Evolutionary conservation across 305 asterid species (phyloP), one percentile per base, ranked within the genome.

Genomic region (Fraxinus greggii): DNA sequence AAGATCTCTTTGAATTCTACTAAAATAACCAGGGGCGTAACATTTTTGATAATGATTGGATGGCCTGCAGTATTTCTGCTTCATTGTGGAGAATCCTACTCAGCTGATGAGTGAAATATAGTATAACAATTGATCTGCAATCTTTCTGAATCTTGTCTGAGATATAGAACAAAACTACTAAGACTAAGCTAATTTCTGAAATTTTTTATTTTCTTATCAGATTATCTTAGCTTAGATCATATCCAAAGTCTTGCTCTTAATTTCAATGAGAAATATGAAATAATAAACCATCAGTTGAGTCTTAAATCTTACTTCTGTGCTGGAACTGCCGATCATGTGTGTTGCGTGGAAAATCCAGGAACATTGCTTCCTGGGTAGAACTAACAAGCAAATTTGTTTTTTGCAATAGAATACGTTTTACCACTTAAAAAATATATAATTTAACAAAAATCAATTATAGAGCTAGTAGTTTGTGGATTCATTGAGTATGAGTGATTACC

Each of bases 381-480:
- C 40, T 69, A 4, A 28, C 29, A 69, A 69, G 75, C 23, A 28
- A 69, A 15, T 69, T 29, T 69, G 8, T 24, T 69, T 29, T 28
- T 15, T 29, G 75, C n/a, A 0, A 69, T 29, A 69, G 28, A 69
- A 29, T 29, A 69, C 24, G 0, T 31, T 28, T 69, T 19, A 31
- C 75, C 21, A 31, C 40, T 69, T 29, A 13, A 29, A 31, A 31
- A 69, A 29, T 69, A 15, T 69, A 29, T 29, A 31, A 31, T 28
- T 17, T 69, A 28, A 69, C 23, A 69, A 29, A 67, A 23, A 28
- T 67, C 19, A 69, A 26, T 28, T 21, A 26, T 28, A 38, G 17
- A 32, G 32, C 15, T 48, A 61, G 61, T 45, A 38, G 76, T 79
- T 54, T 79, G 63, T 72, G 70, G 65, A 42, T 76, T 32, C 79